A percentile compares a stretch with the other conserved stretches of the same genome.
These are phyloP conservation scores for Phytophthora nicotianae DNA, from an alignment of 352 stramenopile species.

Conservation along the genomic window DNA sequence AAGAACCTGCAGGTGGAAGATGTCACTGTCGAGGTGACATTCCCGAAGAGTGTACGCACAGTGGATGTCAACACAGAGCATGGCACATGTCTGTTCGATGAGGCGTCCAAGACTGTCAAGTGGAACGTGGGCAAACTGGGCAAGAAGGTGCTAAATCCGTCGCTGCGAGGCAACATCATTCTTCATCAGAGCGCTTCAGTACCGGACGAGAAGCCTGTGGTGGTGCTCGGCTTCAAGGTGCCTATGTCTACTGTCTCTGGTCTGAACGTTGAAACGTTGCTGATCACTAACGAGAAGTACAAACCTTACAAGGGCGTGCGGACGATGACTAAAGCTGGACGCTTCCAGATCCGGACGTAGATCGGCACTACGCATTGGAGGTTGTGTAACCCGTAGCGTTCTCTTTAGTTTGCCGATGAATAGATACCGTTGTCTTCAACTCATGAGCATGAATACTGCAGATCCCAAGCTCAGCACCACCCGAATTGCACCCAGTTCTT, in stretches of 20 bases:
- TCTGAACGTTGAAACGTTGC: slow-evolving; percentile 94
- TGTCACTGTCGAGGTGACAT: slow-evolving; percentile 95
- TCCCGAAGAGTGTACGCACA: slow-evolving; percentile 95
- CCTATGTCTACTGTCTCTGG: slow-evolving; percentile 95
- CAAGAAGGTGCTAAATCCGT: slow-evolving; percentile 88
- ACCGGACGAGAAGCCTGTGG: slow-evolving; percentile 93
- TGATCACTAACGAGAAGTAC: slow-evolving; percentile 97
- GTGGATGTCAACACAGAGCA: slow-evolving; percentile 94
- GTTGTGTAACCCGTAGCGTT: slow-evolving; percentile 26
- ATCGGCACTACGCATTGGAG: slow-evolving; percentile 3
- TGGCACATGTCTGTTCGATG: slow-evolving; percentile 95
- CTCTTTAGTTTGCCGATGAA: slow-evolving; percentile 26
- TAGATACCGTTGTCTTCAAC: slow-evolving; percentile 28
- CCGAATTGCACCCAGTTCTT: slow-evolving; percentile 13
- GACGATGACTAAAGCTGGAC: slow-evolving; percentile 95
- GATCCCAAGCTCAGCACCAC: slow-evolving; percentile 8
- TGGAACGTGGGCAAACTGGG: slow-evolving; percentile 96
- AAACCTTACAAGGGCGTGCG: slow-evolving; percentile 98
- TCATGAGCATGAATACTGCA: slow-evolving; percentile 4
- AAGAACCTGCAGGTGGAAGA: slow-evolving; percentile 88
- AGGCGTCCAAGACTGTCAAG: slow-evolving; percentile 92
- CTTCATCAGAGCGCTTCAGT: slow-evolving; percentile 85
- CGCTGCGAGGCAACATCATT: slow-evolving; percentile 92
- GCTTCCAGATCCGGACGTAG: slow-evolving; percentile 95
- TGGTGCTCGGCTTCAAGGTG: slow-evolving; percentile 97